A percentile compares a stretch with the other conserved stretches of the same genome.
Evolutionary conservation across 371 early-diverging fungal species (phyloP).

Genomic region (Apophysomyces sp.): DNA sequence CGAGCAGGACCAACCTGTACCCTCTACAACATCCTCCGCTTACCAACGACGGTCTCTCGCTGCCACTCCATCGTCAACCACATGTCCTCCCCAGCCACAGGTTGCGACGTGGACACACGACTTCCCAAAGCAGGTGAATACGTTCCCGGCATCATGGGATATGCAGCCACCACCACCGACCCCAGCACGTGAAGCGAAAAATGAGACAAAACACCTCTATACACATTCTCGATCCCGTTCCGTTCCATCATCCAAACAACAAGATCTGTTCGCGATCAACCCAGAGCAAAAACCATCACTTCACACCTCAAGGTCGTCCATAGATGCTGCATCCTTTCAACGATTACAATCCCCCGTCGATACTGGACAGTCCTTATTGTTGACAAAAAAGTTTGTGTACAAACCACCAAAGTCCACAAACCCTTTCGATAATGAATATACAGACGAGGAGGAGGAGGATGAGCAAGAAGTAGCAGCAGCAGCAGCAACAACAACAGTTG

Average conservation of each 20-base stretch:
- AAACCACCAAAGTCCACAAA: conserved; percentile 28
- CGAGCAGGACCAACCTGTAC: neutral
- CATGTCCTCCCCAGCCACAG: conserved; percentile 2
- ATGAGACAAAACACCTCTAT: conserved; percentile 14
- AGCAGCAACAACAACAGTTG: neutral
- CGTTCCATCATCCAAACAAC: conserved; percentile 15
- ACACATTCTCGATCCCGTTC: conserved; percentile 41
- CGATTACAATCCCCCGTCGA: conserved; percentile 19
- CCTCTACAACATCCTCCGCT: neutral
- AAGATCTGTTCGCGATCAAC: conserved; percentile 8
- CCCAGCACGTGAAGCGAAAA: neutral
- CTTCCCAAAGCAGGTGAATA: neutral
- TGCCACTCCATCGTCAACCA: neutral
- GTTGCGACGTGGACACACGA: neutral
- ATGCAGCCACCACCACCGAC: conserved; percentile 4
- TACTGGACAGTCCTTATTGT: conserved; percentile 34
- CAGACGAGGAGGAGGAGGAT: conserved; percentile 8
- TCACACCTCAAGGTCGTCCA: conserved; percentile 25
- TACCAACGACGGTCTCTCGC: neutral
- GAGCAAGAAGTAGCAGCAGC: neutral
- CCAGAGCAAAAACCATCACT: conserved; percentile 20
- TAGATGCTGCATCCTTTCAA: conserved; percentile 26
- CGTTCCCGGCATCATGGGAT: neutral
- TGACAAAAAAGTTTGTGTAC: conserved; percentile 43
- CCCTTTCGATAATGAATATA: conserved; percentile 15